phyloP scores from a whole-genome alignment of 768 basidiomycete species.

The Dictyophora rubrovolvata region DNA sequence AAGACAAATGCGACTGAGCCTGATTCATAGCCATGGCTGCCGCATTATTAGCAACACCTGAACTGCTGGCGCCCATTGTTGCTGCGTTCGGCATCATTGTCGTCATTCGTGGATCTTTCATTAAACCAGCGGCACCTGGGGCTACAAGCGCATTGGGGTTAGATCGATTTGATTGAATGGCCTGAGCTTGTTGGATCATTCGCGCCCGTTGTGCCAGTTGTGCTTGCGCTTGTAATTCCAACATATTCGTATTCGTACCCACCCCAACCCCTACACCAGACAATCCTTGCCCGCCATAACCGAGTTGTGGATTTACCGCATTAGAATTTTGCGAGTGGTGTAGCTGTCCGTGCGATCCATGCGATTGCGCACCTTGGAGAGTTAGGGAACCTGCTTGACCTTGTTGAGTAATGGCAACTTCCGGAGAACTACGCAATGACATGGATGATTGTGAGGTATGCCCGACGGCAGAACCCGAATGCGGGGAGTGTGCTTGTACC shows the following conservation, averaged over 20 bases:
- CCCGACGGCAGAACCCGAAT: background rate
- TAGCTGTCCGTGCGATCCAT: background rate
- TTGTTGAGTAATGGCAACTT: background rate
- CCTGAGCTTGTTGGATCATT: conserved; percentile 7
- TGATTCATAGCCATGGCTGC: background rate
- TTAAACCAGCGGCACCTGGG: conserved; percentile 14
- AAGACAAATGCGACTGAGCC: background rate
- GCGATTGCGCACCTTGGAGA: background rate
- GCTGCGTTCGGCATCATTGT: conserved; percentile 18
- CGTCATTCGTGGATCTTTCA: background rate
- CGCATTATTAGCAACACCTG: conserved; percentile 27
- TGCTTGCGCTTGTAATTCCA: background rate
- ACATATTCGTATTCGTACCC: background rate
- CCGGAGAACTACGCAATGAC: conserved; percentile 1
- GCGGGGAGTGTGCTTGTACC: background rate
- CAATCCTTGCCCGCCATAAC: background rate
- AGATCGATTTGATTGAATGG: conserved; percentile 9
- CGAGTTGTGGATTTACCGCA: background rate
- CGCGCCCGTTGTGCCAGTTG: background rate
- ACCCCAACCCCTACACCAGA: no score
- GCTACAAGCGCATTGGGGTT: conserved; percentile 21
- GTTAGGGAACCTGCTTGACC: background rate
- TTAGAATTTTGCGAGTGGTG: background rate
- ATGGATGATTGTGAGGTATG: background rate
- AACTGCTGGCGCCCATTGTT: conserved; percentile 24